phyloP scores from a whole-genome alignment of 768 basidiomycete genomes.

The Russula brevipes region DNA sequence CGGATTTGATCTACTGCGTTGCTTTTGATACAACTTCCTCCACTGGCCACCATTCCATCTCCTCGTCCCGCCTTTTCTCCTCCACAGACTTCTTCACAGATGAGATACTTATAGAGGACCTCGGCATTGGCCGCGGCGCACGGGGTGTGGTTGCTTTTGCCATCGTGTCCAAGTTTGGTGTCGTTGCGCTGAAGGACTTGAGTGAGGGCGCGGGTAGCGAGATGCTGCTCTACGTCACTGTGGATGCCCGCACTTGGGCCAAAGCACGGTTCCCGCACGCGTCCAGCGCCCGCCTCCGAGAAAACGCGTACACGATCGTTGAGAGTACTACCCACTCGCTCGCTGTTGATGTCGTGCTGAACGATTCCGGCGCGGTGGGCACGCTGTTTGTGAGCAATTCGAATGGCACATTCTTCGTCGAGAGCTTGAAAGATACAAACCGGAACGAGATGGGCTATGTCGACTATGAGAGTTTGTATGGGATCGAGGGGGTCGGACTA shows the following conservation, averaged over 20 bases:
- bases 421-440: conserved; percentile 89
- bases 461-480: conserved; percentile 86
- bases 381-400: conserved; percentile 95
- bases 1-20: conserved; percentile 83
- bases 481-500: conserved; percentile 85
- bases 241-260: conserved; percentile 81
- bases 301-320: conserved; percentile 95
- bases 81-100: conserved; percentile 78
- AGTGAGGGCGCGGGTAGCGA: conserved; percentile 52
- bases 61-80: conserved; percentile 70
- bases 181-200: conserved; percentile 80
- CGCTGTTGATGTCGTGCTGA: conserved; percentile 86
- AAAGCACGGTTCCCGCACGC: conserved; percentile 92
- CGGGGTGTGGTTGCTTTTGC: conserved; percentile 91
- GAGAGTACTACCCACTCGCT: conserved; percentile 92
- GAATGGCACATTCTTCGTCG: conserved; percentile 92
- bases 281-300: conserved; percentile 66
- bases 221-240: conserved; percentile 80
- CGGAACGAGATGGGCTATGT: conserved; percentile 84
- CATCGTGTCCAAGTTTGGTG: conserved; percentile 86
- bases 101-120: conserved; percentile 65
- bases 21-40: conserved; percentile 63
- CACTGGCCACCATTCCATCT: conserved; percentile 42
- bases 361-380: conserved; percentile 60
- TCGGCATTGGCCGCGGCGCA: conserved; percentile 81